Evolutionary conservation across 164 flowering plant species (phyloP), one percentile per base, ranked within the genome.

Genomic region (Umbellularia californica): DNA sequence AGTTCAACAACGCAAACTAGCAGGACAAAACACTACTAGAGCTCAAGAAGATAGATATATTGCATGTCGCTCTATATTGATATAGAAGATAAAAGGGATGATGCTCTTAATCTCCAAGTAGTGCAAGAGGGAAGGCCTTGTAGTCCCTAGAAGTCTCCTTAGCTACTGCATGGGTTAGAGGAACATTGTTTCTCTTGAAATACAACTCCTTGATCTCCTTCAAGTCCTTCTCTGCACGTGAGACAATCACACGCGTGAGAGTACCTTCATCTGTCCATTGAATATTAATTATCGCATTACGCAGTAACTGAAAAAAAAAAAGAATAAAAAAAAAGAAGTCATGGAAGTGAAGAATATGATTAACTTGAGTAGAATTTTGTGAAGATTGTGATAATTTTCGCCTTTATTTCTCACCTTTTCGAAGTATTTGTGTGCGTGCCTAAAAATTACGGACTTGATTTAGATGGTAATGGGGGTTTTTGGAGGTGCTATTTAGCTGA

Each of bases 121-220:
- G 70, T 27, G 89, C 79, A 19, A 93, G 90, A 81, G 92, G 95
- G 84, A 92, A 84, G 51, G 76, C 80, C 86, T 88, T 81, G 79
- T 92, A 95, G 73, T 95, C 86, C n/a, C 99, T 93, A 76, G 88
- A 82, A 69, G 94, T 90, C 7, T 90, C 94, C 83, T 87, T 88
- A 47, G 82, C 82, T 9, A 95, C 80, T 20, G 90, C 94, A 12
- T 82, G 70, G 5, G 86, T 90, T 30, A 95, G 86, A 73, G 86
- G 24, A 9, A 82, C 83, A 71, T 87, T 92, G 89, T 90, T 89
- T 66, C 96, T 86, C 76, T 84, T 85, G 75, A 82, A 83, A 79
- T 87, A 95, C 72, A 79, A 80, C 65, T 92, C 96, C 74, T 88
- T 90, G 75, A 95, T 95, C 66, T 82, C 81, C 77, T 74, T 51